Percentiles rank a stretch among this genome's conserved stretches.
Evolutionary conservation across 495 filamentous ascomycete species (phyloP).

Genomic region (Terfezia boudieri): DNA sequence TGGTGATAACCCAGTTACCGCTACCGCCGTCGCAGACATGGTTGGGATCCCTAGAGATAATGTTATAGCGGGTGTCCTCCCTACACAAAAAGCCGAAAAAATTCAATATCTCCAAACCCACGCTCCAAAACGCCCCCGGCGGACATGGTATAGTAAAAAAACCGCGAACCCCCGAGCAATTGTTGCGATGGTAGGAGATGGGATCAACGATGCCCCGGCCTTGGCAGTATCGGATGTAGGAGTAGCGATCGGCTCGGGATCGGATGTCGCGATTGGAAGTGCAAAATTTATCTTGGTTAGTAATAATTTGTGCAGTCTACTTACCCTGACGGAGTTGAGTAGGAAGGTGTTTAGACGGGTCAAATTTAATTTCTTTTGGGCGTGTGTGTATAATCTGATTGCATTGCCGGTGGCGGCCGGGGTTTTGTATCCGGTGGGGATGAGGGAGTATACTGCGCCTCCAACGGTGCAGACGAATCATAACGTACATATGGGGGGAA

Average conservation of each 20-base stretch:
- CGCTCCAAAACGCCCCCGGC: conserved; percentile 20
- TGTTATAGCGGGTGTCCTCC: conserved; percentile 73
- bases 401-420: conserved; percentile 72
- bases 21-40: conserved; percentile 50
- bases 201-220: conserved; percentile 75
- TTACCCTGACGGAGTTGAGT: conserved; percentile 51
- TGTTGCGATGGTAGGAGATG: conserved; percentile 56
- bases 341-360: conserved; percentile 52
- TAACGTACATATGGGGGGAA: conserved; percentile 6
- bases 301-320: conserved; percentile 41
- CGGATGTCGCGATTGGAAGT: conserved; percentile 62
- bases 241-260: conserved; percentile 63
- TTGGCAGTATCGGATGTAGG: conserved; percentile 60
- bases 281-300: conserved; percentile 72
- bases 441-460: background rate
- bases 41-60: conserved; percentile 52
- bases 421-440: conserved; percentile 39
- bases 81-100: conserved; percentile 66
- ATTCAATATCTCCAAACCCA: conserved; percentile 54
- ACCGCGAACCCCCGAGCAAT: conserved; percentile 13
- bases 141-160: background rate
- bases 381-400: conserved; percentile 59
- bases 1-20: conserved; percentile 55
- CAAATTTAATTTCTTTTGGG: conserved; percentile 76
- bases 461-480: background rate